A percentile compares a stretch with the other conserved stretches of the same genome.
phyloP scores from a whole-genome alignment of 108 stramenopile species.

The Licmophora abbreviata region DNA sequence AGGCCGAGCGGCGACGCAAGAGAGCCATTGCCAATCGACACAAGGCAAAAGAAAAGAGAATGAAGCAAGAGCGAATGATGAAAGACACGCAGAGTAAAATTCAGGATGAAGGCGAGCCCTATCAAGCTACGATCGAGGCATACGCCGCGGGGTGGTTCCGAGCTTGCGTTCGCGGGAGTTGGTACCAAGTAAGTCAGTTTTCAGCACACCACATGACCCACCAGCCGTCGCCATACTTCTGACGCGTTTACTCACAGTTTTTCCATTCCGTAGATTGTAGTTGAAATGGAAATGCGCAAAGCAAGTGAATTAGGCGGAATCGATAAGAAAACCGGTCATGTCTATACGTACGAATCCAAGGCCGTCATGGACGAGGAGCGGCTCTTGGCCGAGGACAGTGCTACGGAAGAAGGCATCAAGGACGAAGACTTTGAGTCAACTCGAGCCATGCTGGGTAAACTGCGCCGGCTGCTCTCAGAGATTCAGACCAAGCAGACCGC shows the following conservation, averaged over 20 bases:
- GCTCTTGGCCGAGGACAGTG: constrained; percentile 50
- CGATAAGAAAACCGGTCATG: constrained; percentile 50
- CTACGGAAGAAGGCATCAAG: constrained; percentile 50
- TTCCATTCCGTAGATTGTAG: constrained; percentile 26
- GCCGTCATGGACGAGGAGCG: constrained; percentile 51
- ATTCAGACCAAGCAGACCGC: constrained; percentile 67
- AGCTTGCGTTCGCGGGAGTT: constrained; percentile 46
- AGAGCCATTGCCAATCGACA: constrained; percentile 13
- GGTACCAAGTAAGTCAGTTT: constrained; percentile 24
- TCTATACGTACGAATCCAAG: constrained; percentile 42
- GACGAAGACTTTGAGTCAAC: constrained; percentile 67
- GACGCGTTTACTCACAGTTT: background rate
- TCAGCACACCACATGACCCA: too few species aligned
- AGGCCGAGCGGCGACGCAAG: constrained; percentile 16
- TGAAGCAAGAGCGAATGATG: constrained; percentile 19
- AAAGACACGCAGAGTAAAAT: constrained; percentile 24
- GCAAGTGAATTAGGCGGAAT: constrained; percentile 54
- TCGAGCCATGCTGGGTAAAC: constrained; percentile 37
- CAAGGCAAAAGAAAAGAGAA: constrained; percentile 20
- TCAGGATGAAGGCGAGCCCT: constrained; percentile 54
- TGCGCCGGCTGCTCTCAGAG: constrained; percentile 59
- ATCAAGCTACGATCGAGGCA: constrained; percentile 33
- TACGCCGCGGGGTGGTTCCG: constrained; percentile 67
- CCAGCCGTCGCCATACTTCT: background rate
- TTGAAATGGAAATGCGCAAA: constrained; percentile 73